Percentiles rank a stretch among this genome's conserved stretches.
Conservation (phyloP, 495 filamentous ascomycete genomes). For the Lasiosphaeria ovina region DNA sequence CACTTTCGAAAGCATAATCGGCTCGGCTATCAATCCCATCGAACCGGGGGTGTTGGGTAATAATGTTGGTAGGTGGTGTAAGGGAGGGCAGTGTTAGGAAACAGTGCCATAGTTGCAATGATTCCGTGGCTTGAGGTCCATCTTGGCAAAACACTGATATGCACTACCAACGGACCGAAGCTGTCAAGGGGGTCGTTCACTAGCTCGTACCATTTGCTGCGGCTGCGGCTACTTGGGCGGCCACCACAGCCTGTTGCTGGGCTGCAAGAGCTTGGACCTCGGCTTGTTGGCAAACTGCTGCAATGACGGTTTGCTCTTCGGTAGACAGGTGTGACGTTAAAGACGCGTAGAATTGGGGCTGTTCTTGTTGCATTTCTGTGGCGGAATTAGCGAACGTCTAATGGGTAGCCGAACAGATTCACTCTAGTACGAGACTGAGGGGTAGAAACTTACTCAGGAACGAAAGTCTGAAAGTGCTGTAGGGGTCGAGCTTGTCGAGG, state of each 20-base stretch:
- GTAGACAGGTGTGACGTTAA: constrained; percentile 74
- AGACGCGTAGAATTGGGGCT: constrained; percentile 81
- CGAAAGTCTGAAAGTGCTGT: constrained; percentile 76
- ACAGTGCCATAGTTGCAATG: neutral
- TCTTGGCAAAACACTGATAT: neutral
- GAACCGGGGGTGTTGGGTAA: no score
- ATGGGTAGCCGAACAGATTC: neutral
- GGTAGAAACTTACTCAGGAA: constrained; percentile 67
- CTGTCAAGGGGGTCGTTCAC: neutral
- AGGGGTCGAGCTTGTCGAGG: constrained; percentile 91
- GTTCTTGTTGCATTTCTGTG: constrained; percentile 81
- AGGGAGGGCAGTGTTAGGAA: no score
- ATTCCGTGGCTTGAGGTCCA: neutral
- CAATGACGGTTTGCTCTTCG: constrained; percentile 79
- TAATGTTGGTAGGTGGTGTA: no score
- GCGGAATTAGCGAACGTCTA: constrained; percentile 21
- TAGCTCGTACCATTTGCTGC: constrained; percentile 2
- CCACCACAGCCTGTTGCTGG: constrained; percentile 1
- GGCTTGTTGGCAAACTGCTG: constrained; percentile 77
- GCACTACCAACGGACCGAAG: neutral
- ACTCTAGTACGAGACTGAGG: neutral
- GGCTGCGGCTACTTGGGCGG: neutral
- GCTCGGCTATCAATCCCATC: no score
- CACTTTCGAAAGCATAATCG: no score
- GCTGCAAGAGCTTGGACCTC: constrained; percentile 39